phyloP scores from a whole-genome alignment of 139 green algal species.

The Edaphochlamys debaryana region DNA sequence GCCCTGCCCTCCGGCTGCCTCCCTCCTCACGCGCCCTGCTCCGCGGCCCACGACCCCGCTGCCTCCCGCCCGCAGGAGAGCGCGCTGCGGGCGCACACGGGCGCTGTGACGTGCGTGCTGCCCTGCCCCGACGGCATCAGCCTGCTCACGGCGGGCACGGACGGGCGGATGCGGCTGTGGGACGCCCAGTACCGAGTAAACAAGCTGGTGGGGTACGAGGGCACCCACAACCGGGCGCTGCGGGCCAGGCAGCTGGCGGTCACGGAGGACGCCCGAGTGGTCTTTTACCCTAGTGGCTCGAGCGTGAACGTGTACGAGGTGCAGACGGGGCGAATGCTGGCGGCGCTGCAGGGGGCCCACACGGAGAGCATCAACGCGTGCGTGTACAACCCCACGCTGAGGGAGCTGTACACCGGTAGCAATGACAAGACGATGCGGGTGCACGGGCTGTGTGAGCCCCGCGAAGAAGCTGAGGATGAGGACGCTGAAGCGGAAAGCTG shows the following conservation, averaged over 20 bases:
- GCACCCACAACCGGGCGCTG: slow-evolving; percentile 68
- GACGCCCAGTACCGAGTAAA: slow-evolving; percentile 67
- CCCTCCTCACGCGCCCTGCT: no score
- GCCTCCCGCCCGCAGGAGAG: neutral
- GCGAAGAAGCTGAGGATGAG: neutral
- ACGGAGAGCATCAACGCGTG: slow-evolving; percentile 67
- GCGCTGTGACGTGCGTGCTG: slow-evolving; percentile 64
- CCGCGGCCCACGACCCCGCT: no score
- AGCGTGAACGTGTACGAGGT: slow-evolving; percentile 71
- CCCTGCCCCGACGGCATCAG: slow-evolving; percentile 71
- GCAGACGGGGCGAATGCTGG: slow-evolving; percentile 53
- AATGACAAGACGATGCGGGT: slow-evolving; percentile 74
- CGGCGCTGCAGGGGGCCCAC: slow-evolving; percentile 61
- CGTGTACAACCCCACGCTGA: slow-evolving; percentile 45
- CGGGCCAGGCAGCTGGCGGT: slow-evolving; percentile 70
- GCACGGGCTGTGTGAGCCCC: slow-evolving; percentile 54
- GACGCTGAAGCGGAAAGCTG: neutral
- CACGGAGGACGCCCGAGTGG: slow-evolving; percentile 60
- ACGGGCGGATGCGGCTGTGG: slow-evolving; percentile 85
- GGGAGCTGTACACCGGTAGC: slow-evolving; percentile 81
- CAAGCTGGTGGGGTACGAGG: slow-evolving; percentile 74
- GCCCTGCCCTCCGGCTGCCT: no score
- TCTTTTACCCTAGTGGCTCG: slow-evolving; percentile 83
- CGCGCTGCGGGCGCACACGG: slow-evolving; percentile 46
- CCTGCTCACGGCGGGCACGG: slow-evolving; percentile 77